These are phyloP conservation scores for Anethum foeniculum DNA, from an alignment of 140 eudicot genomes.

Conservation along the genomic window DNA sequence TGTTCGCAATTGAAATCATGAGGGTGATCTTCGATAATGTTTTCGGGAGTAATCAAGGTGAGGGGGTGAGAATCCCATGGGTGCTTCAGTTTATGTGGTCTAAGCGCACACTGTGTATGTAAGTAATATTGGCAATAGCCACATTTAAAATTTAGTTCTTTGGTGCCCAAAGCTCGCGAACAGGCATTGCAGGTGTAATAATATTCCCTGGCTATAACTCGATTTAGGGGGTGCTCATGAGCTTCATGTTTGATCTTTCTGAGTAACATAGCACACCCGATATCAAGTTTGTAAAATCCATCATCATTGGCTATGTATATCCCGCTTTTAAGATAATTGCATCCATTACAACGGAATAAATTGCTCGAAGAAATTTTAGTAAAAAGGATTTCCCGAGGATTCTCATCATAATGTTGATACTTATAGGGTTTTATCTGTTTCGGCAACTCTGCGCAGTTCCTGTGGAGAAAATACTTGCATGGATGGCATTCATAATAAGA, in stretches of 20 bases:
- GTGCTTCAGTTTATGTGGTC: not conserved
- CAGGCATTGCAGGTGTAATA: too few species aligned
- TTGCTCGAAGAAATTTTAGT: not conserved
- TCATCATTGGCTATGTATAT: not conserved
- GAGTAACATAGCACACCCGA: not conserved
- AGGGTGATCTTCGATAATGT: not conserved
- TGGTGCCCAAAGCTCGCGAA: too few species aligned
- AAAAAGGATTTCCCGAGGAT: not conserved
- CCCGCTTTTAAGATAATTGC: not conserved
- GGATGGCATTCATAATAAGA: not conserved
- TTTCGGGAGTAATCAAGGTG: not conserved
- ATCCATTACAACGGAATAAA: not conserved
- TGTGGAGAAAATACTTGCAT: not conserved
- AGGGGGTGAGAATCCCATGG: constrained; percentile 1
- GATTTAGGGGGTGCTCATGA: not conserved
- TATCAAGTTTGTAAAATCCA: not conserved
- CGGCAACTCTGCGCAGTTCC: not conserved
- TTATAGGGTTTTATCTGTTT: not conserved
- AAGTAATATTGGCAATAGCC: not conserved
- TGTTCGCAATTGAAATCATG: not conserved
- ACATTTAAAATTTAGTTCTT: not conserved
- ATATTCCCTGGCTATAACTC: too few species aligned
- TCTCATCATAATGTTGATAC: not conserved
- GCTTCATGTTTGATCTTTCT: not conserved
- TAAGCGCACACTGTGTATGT: not conserved